Evolutionary conservation across 805 yeast genomes (phyloP), one percentile per base, ranked within the genome.

Genomic region (Ogataea haglerorum): DNA sequence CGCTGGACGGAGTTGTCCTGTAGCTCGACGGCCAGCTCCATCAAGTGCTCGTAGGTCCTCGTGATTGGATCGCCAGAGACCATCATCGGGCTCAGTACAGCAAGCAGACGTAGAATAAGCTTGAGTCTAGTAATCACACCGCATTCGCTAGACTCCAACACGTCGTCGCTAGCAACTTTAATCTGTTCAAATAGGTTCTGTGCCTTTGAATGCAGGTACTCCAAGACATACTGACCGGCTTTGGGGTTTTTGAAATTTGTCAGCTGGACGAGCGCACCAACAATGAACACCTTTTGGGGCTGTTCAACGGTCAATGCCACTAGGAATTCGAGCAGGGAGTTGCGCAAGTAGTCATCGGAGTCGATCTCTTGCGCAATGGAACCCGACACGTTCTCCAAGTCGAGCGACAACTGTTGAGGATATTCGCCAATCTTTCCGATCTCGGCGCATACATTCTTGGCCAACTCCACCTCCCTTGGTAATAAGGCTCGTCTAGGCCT

Each of bases 211-310:
- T 83, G 89, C 48, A 87, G 71, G 62, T 66, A 83, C 48, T 83
- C 89, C 17, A 87, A 62, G 10, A 86, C 75, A 36, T 76, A 75
- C 49, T 78, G 76, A 36, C 95, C 91, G 30, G 86, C 80, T 27
- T 75, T 67, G 25, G 76, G 73, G 60, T 78, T 79, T 43, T 73
- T 73, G 17, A 83, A 69, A 63, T 84, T 82, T 34, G 86, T 79
- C 16, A 80, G 67, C 53, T 82, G 73, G 5, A 89, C 65, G 49
- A 88, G 68, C 7, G 81, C 78, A 19, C 88, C 75, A 42, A 91
- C 62, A n/a, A 81, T 75, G 10, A 82, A 78, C 44, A 83, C 75
- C 59, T 90, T 93, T 48, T 90, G 95, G 0, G 99, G 98, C 61
- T 91, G 96, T 61, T 93, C 98, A 21, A 76, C 64, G 9, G 83